Evolutionary conservation across 352 stramenopile genomes (phyloP).

Genomic region (Thalassiosira livingstoniorum): DNA sequence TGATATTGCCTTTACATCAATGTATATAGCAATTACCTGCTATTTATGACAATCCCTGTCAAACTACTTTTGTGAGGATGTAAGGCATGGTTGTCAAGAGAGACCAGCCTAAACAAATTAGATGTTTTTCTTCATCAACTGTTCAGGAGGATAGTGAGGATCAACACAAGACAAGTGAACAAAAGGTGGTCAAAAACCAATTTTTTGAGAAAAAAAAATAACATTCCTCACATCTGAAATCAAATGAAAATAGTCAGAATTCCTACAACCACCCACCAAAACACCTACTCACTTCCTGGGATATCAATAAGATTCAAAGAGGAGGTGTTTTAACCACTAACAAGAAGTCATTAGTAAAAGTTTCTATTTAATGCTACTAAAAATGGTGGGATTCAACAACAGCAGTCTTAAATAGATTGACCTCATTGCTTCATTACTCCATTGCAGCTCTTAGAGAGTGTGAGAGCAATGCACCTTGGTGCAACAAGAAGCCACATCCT

Average conservation of each 20-base stretch:
- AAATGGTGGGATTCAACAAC: not conserved
- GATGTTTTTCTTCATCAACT: conserved; percentile 29
- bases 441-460: too few species aligned
- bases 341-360: too few species aligned
- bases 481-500: too few species aligned
- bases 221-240: conserved; percentile 21
- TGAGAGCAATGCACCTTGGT: too few species aligned
- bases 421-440: too few species aligned
- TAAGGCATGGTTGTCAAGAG: conserved; percentile 31
- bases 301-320: not conserved
- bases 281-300: conserved; percentile 19
- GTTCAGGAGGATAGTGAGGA: conserved; percentile 34
- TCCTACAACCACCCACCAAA: conserved; percentile 4
- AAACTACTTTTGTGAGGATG: conserved; percentile 52
- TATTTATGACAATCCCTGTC: conserved; percentile 35
- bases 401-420: not conserved
- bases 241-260: conserved; percentile 25
- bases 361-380: too few species aligned
- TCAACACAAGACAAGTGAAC: conserved; percentile 35
- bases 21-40: conserved; percentile 17
- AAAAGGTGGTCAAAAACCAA: conserved; percentile 30
- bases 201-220: conserved; percentile 19
- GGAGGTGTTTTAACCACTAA: not conserved
- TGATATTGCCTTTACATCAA: conserved; percentile 11
- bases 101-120: conserved; percentile 23